Base-by-base conservation (phyloP, 257 asterid genomes). In the Solanum corneliomulleri region DNA sequence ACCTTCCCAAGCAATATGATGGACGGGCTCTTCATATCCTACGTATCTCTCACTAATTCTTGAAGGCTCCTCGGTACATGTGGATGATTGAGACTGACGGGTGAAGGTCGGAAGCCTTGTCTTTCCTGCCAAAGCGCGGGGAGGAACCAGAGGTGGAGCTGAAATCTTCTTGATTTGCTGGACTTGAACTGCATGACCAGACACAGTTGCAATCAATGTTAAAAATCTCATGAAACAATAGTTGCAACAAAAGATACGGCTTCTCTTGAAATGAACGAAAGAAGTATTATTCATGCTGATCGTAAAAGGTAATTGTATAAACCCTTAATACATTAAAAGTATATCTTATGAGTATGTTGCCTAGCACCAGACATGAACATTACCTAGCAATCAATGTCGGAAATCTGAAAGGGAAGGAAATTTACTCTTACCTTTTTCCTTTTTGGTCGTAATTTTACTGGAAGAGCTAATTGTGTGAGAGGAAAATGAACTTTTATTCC, bases 1-100 rank as follows among this genome's bases (percentile, higher is more conserved):
- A 78, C 89, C 86, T 75, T 89, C 83, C 70, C 84, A 69, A 13
- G 29, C 35, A 56, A 89, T 87, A 66, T 84, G 60, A 44, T 87
- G 47, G 80, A 39, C 3, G 20, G 88, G 80, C 45, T 81, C 70
- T 31, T 81, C 85, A 47, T 49, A 15, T 74, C 31, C 82, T 4
- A 11, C 11, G 82, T 11, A 37, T 37, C 11, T 39, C 33, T 74
- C 12, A 1, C 20, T 29, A 78, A 47, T 16, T 78, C 84, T 47
- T 4, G 64, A 78, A 45, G 84, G 25, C 11, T 78, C 18, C 42
- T 78, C 52, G 42, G 84, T 29, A 29, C 69, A 29, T 47, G 29
- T 81, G 31, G 69, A 49, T 31, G 69, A 81, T 81, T 49, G 49
- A 49, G 69, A 18, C 69, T 81, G 69, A 18, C 45, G 9, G 44